Percentiles rank a stretch among this genome's conserved stretches.
Conservation (phyloP, 805 yeast genomes). For the Metschnikowia santaceciliae region DNA sequence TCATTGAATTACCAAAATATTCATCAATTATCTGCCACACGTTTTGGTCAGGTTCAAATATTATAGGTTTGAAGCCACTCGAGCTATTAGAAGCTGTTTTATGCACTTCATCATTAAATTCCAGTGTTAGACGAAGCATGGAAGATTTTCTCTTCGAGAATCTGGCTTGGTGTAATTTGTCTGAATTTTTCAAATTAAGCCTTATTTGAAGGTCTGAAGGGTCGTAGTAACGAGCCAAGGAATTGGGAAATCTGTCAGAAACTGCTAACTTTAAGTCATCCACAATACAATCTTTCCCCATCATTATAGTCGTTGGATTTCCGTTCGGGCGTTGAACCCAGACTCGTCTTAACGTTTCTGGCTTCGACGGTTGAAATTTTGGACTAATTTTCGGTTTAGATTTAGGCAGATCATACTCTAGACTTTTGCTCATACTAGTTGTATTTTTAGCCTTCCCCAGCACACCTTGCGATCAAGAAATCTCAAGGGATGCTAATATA, state of each 20-base stretch:
- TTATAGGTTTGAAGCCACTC: not conserved
- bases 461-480: not conserved
- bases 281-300: slow-evolving; percentile 59
- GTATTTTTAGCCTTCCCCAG: not conserved
- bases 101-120: slow-evolving; percentile 4
- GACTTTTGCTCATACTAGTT: slow-evolving; percentile 1
- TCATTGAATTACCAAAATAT: slow-evolving; percentile 66
- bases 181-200: slow-evolving; percentile 3
- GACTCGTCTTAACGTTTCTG: slow-evolving; percentile 30
- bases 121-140: slow-evolving; percentile 7
- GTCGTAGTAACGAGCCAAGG: slow-evolving; percentile 57
- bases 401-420: slow-evolving; percentile 3
- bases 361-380: not conserved
- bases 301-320: slow-evolving; percentile 66
- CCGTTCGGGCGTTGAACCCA: slow-evolving; percentile 53
- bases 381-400: not conserved
- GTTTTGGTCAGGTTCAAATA: slow-evolving; percentile 56
- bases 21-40: slow-evolving; percentile 57
- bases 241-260: slow-evolving; percentile 61
- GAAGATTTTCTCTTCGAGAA: slow-evolving; percentile 6
- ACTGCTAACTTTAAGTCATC: slow-evolving; percentile 78
- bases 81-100: not conserved
- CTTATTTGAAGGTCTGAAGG: slow-evolving; percentile 58
- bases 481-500: not conserved
- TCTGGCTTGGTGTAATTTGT: slow-evolving; percentile 2